Evolutionary conservation across 805 yeast species (phyloP).

Genomic region (Ogataea ganodermae): DNA sequence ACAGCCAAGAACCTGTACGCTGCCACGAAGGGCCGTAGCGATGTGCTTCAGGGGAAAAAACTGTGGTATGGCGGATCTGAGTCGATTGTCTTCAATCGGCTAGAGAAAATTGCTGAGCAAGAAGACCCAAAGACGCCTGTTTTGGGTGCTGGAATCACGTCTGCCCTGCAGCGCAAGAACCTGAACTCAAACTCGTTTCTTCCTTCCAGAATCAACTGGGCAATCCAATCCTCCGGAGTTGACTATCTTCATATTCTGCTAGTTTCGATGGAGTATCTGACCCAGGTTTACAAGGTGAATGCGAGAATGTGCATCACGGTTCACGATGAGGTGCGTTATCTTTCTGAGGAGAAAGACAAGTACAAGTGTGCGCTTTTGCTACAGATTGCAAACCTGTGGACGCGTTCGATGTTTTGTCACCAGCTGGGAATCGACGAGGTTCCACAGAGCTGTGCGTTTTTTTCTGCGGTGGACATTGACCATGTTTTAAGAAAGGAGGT

Average conservation of each 20-base stretch:
- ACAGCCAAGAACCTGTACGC: constrained; percentile 70
- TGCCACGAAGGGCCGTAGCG: constrained; percentile 76
- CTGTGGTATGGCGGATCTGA: constrained; percentile 91
- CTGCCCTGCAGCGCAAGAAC: constrained; percentile 69
- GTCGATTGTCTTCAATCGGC: constrained; percentile 83
- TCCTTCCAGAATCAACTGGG: constrained; percentile 95
- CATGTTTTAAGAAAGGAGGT: constrained; percentile 89
- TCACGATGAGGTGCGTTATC: constrained; percentile 90
- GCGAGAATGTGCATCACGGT: constrained; percentile 86
- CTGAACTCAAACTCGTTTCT: constrained; percentile 66
- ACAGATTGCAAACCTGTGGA: constrained; percentile 93
- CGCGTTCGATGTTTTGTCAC: constrained; percentile 92
- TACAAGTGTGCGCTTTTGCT: constrained; percentile 78
- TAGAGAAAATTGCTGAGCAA: constrained; percentile 84
- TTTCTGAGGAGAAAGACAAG: constrained; percentile 71
- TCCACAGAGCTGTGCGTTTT: constrained; percentile 95
- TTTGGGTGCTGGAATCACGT: constrained; percentile 89
- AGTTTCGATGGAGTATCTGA: constrained; percentile 83
- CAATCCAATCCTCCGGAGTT: constrained; percentile 97
- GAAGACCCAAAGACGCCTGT: constrained; percentile 86
- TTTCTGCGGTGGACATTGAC: constrained; percentile 92
- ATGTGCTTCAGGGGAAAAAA: constrained; percentile 25
- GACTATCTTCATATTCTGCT: constrained; percentile 87
- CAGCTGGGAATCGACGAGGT: constrained; percentile 85
- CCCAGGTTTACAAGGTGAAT: constrained; percentile 60